A percentile compares a stretch with the other conserved stretches of the same genome.
phyloP scores from a whole-genome alignment of 192 early-diverging fungal species.

The Rhizoclosmatium sp. region DNA sequence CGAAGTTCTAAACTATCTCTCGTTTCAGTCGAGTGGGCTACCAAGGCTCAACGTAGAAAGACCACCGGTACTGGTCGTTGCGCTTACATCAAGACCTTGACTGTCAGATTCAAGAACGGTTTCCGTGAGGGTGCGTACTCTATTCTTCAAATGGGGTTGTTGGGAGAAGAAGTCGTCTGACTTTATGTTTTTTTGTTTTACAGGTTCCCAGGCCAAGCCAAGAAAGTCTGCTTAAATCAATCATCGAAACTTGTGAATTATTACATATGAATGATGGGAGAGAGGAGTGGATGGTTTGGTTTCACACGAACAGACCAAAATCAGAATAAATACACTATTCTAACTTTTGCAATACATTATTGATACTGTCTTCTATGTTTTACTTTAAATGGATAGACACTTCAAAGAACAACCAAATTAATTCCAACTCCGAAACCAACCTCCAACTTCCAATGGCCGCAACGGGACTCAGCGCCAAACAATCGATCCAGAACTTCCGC shows the following conservation, averaged over 20 bases:
- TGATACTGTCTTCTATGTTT: too few relatives aligned
- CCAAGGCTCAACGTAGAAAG: constrained; percentile 97
- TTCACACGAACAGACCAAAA: neutral
- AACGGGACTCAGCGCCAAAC: neutral
- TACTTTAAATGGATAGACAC: too few relatives aligned
- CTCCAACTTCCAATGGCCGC: neutral
- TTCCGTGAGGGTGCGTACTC: constrained; percentile 75
- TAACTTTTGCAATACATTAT: too few relatives aligned
- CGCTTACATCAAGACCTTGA: constrained; percentile 92
- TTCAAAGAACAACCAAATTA: too few relatives aligned
- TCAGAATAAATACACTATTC: neutral
- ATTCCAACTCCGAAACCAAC: neutral
- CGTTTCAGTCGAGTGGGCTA: constrained; percentile 86
- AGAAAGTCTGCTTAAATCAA: constrained; percentile 26
- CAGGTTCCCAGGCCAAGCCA: constrained; percentile 36
- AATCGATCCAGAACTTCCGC: neutral
- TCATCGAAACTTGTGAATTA: neutral
- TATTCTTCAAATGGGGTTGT: neutral
- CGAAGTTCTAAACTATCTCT: neutral
- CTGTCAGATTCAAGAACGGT: constrained; percentile 97
- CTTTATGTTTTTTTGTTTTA: neutral
- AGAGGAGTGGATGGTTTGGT: neutral
- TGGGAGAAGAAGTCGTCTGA: neutral
- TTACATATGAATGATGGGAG: neutral
- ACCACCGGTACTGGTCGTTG: constrained; percentile 99